Base-by-base conservation (phyloP, 768 basidiomycete genomes). In the Tricholomella constricta region DNA sequence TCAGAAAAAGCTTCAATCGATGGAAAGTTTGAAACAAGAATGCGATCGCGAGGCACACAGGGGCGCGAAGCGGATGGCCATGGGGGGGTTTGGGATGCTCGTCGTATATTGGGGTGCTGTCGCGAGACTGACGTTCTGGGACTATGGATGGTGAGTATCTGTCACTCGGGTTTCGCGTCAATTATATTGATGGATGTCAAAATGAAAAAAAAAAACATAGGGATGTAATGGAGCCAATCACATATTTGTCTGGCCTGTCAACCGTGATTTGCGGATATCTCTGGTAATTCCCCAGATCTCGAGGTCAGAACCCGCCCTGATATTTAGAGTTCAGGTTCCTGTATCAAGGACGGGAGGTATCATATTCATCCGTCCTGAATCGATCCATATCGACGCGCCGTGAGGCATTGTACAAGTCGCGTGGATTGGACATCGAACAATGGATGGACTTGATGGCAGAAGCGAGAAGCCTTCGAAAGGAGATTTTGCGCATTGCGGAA, bases 211-310 rank as follows among this genome's bases (percentile, higher is more conserved):
- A n/a, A n/a, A n/a, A n/a, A n/a, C n/a, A n/a, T 63, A 77, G 79
- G 80, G 84, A 86, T 57, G 66, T 85, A 4, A 87, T 87, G 84
- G 85, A 88, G 62, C 86, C 86, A 0, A 74, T 86, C 36, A 87
- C 83, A 3, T 85, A 85, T 63, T 70, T 86, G n/a, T 83, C 81
- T 14, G 83, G 82, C 4, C 65, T 86, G 6, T 79, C 80, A 0
- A 83, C 76, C 7, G 83, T 86, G 51, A 77, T 85, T 34, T 73
- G 78, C n/a, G 81, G 82, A 1, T 85, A 85, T 61, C 71, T 83
- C 2, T 85, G 82, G 81, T 82, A 41, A 61, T 60, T 12, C 9
- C 32, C 14, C 8, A 34, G 8, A 8, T 25, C 15, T 22, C 34
- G 15, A 25, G 37, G 20, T 19, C 10, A 36, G 8, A 26, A 20